These are phyloP conservation scores for Fusarium papillatum DNA, from an alignment of 2,329 filamentous ascomycete genomes.

Conservation along the genomic window DNA sequence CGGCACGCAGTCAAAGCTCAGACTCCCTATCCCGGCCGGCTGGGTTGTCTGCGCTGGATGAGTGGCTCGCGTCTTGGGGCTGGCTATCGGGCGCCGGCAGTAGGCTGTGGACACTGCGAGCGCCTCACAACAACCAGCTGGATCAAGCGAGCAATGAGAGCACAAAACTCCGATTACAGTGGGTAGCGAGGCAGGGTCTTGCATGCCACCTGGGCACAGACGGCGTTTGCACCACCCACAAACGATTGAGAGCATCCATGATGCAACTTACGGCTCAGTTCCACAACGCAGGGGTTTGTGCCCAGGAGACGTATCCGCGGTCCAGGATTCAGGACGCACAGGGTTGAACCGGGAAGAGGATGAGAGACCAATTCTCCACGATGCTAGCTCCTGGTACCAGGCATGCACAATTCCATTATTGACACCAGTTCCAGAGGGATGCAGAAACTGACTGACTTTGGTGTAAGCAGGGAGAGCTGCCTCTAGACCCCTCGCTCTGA, in stretches of 20 bases:
- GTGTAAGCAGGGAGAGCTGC: not conserved
- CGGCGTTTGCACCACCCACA: conserved; percentile 31
- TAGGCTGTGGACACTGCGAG: conserved; percentile 18
- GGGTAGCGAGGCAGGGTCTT: conserved; percentile 25
- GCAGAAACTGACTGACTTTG: not conserved
- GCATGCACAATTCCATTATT: conserved; percentile 10
- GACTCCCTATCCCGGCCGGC: conserved; percentile 12
- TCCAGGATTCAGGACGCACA: conserved; percentile 16
- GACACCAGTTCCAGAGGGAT: conserved; percentile 5
- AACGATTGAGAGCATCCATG: conserved; percentile 26
- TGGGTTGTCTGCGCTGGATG: conserved; percentile 15
- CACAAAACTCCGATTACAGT: conserved; percentile 28
- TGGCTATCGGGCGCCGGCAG: conserved; percentile 32
- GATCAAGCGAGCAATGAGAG: conserved; percentile 19
- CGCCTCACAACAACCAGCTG: conserved; percentile 17
- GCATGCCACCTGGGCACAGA: conserved; percentile 22
- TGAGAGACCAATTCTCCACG: conserved; percentile 19
- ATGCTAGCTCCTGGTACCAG: conserved; percentile 16
- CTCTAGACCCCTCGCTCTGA: not conserved
- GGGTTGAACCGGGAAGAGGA: conserved; percentile 14
- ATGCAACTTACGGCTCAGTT: conserved; percentile 29
- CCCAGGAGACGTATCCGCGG: conserved; percentile 24
- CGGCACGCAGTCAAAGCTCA: conserved; percentile 22
- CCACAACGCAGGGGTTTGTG: conserved; percentile 33
- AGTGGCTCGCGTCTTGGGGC: conserved; percentile 11